Base-by-base conservation (phyloP, 768 basidiomycete species). In the Tylopilus subfusipes region DNA sequence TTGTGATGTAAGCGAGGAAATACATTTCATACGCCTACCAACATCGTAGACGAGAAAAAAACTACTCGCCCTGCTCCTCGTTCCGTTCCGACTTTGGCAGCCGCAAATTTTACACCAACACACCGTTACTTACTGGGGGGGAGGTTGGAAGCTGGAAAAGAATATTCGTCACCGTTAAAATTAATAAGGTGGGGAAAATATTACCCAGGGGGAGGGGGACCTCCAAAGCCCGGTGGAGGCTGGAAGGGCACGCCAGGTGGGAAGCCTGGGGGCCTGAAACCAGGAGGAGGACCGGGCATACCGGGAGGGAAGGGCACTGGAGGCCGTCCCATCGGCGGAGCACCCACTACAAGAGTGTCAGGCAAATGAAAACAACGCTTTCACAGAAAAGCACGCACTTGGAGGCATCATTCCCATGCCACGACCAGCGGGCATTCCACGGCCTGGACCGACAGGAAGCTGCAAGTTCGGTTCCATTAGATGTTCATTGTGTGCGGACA, bases 401-500 rank as follows among this genome's bases (percentile, higher is more conserved):
- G 89, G 86, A 52, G 89, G 90, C 83, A 91, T 84, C 89, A 92
- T 93, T 52, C 93, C 92, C 84, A 98, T 96, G 53, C 96, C 96
- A 63, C 96, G 86, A 61, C 96, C 95, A 39, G 95, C 96, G 69
- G 95, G 93, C 79, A 93, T 87, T 62, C 95, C 96, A 57, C 92
- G 85, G 58, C 96, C 96, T 68, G 96, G 93, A 49, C 96, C 96
- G 57, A 81, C 79, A 61, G 90, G 84, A 58, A 93, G 80, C 91
- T 94, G 63, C 33, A 62, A 38, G 33, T 53, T 57, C 43, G 42
- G 62, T 24, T 53, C 52, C 48, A 69, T 68, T 57, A 61, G 52
- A 48, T 27, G 48, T 46, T 46, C n/a, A 53, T 54, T 27, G 31
- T 31, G 42, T 36, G 33, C 25, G 36, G 55, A 29, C 51, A 30